Base-by-base conservation (phyloP, 805 yeast species). In the Candida verbasci region DNA sequence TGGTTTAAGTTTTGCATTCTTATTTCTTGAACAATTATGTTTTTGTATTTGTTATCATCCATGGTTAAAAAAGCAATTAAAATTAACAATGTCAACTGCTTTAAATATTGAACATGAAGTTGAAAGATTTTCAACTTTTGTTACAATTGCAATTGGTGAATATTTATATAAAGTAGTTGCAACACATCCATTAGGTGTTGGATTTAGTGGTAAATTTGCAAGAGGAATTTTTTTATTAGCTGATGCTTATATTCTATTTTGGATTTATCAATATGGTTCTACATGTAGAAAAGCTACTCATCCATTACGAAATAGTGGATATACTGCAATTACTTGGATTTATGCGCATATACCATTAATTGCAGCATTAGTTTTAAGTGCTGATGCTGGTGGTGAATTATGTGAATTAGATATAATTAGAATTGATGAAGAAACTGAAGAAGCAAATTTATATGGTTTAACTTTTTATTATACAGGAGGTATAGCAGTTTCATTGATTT, bases 41-140 rank as follows among this genome's bases (percentile, higher is more conserved):
- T 74, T 60, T 45, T 29, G 50, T n/a, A 6, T 64, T 1, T 47
- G 65, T 22, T 73, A 64, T 44, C 78, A 71, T 42, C 82, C 83
- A 3, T 43, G 51, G 50, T 55, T 64, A 39, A 76, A 76, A 47
- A 62, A 49, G 23, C n/a, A 53, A 14, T 38, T 78, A 42, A 55
- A 62, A 9, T 50, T 72, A 35, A 64, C 61, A 10, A 68, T 65
- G 38, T 68, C 81, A 9, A 76, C 86, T 0, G 85, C 85, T 1
- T 50, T 78, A 41, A 78, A 77, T 48, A 75, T 80, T 38, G 84
- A 78, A 44, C 85, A 80, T 48, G 83, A 78, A 49, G 80, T 76
- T 18, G 86, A 80, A 48, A 53, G 86, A 38, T 67, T 63, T 46
- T 66, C 72, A 2, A 75, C 79, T 0, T 80, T 80, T 48, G 78